Evolutionary conservation across 2,329 filamentous ascomycete species (phyloP).

Genomic region (Tolypocladium ovalisporum): DNA sequence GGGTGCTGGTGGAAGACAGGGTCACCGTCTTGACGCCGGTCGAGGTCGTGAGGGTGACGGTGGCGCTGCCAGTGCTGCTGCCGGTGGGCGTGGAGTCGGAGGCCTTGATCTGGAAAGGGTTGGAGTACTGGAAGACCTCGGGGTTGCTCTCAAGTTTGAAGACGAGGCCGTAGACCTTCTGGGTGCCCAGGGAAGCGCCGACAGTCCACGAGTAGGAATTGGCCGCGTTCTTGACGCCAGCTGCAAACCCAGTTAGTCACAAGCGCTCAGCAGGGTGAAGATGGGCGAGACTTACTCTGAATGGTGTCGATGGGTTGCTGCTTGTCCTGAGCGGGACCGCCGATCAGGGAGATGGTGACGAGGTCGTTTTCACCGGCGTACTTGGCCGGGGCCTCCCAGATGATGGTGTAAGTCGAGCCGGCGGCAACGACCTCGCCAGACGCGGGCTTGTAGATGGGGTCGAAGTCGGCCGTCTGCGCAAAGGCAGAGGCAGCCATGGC

Average conservation of each 20-base stretch:
- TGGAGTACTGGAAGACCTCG: constrained; percentile 25
- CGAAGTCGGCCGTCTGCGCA: constrained; percentile 46
- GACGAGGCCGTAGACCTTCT: constrained; percentile 45
- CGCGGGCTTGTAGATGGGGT: constrained; percentile 38
- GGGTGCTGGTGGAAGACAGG: constrained; percentile 9
- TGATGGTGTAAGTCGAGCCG: constrained; percentile 37
- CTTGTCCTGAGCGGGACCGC: constrained; percentile 31
- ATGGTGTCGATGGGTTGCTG: constrained; percentile 33
- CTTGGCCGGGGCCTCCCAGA: constrained; percentile 33
- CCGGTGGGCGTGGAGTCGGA: constrained; percentile 1
- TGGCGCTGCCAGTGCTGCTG: constrained; percentile 3
- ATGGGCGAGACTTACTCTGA: constrained; percentile 34
- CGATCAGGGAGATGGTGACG: constrained; percentile 41
- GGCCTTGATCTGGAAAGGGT: constrained; percentile 44
- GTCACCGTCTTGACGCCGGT: constrained; percentile 19
- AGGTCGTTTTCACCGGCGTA: constrained; percentile 31
- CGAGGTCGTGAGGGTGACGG: constrained; percentile 16
- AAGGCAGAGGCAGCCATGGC: constrained; percentile 38
- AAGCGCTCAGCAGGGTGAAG: background rate
- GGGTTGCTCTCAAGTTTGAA: constrained; percentile 37
- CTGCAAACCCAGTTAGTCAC: constrained; percentile 18
- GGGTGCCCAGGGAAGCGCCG: constrained; percentile 29
- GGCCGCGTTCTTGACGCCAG: constrained; percentile 31
- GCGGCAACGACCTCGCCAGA: constrained; percentile 32
- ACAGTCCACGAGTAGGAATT: constrained; percentile 41